Evolutionary conservation across 163 green algal species (phyloP).

Genomic region (Scenedesmus sp.): DNA sequence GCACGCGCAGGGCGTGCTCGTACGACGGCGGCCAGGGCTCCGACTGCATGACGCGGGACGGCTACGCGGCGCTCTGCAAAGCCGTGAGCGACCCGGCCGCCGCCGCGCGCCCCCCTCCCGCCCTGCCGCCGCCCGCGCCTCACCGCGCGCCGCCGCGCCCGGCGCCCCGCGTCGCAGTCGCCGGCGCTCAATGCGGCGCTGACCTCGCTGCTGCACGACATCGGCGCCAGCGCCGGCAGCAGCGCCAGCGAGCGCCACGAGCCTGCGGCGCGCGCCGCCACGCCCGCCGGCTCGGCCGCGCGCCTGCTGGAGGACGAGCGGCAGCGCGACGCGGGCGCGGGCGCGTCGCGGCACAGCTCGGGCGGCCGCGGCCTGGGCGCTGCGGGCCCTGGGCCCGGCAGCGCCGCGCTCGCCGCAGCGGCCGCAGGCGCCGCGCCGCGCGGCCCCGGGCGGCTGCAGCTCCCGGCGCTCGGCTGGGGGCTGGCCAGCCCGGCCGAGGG

Average conservation of each 20-base stretch:
- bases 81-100: background rate
- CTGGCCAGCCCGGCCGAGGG: conserved; percentile 28
- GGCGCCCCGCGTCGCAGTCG: background rate
- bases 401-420: background rate
- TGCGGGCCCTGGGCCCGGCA: background rate
- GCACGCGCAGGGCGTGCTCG: background rate
- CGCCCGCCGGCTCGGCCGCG: no score
- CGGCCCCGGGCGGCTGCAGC: conserved; percentile 3
- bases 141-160: no score
- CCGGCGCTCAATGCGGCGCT: conserved; percentile 5
- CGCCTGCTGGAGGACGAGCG: no score
- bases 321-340: no score
- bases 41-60: no score
- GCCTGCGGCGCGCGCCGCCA: no score
- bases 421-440: background rate
- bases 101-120: no score
- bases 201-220: conserved; percentile 6
- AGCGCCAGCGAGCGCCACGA: no score
- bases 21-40: background rate
- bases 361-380: no score
- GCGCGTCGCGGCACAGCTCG: no score
- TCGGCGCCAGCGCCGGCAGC: background rate
- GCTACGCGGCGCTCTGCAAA: conserved; percentile 27
- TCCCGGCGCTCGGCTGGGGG: conserved; percentile 35
- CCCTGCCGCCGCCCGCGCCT: no score